Base-by-base conservation (phyloP, 495 filamentous ascomycete species). In the Staphylotrichum longicolle region DNA sequence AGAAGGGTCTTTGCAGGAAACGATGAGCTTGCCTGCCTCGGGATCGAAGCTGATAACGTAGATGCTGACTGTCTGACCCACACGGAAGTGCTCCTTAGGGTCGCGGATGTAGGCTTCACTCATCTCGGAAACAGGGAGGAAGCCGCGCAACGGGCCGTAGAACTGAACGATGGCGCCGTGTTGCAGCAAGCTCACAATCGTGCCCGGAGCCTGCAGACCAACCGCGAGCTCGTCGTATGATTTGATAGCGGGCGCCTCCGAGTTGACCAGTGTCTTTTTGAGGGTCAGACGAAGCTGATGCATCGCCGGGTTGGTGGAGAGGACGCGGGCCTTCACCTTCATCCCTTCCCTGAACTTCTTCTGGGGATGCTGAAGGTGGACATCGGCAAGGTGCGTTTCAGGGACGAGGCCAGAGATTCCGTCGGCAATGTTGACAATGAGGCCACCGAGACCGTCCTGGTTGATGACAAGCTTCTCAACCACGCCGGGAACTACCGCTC, bases 81-180 rank as follows among this genome's bases (percentile, higher is more conserved):
- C 75, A 39, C 87, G 84, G 75, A 98, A 98, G 70, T 98, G 93
- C 67, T 94, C 84, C 47, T 81, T 84, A 7, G 93, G 91, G 68
- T 96, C 89, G 66, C 88, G 83, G 65, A 98, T 96, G 72, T 86
- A 97, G 12, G 92, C 90, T 69, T 97, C 95, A 71, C 93, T 96
- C 95, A 98, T 98, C 70, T 98, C 93, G 3, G 89, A 88, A 3
- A 95, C 85, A 1, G 94, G 93, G 58, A 98, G 82, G 75, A 93
- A 98, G 10, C 86, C 95, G 51, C 84, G 83, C 44, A 97, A 76
- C 8, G 79, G 73, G 30, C 91, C 91, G 68, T 93, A 98, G 78
- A 97, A 98, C 66, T 96, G 92, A 53, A 98, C 89, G 27, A 95
- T 84, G 11, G 93, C 94, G 60, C 94, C 95, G 63, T 84, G 83